Evolutionary conservation across 2,329 filamentous ascomycete species (phyloP), one percentile per base, ranked within the genome.

Genomic region (Cladosporium sp.): DNA sequence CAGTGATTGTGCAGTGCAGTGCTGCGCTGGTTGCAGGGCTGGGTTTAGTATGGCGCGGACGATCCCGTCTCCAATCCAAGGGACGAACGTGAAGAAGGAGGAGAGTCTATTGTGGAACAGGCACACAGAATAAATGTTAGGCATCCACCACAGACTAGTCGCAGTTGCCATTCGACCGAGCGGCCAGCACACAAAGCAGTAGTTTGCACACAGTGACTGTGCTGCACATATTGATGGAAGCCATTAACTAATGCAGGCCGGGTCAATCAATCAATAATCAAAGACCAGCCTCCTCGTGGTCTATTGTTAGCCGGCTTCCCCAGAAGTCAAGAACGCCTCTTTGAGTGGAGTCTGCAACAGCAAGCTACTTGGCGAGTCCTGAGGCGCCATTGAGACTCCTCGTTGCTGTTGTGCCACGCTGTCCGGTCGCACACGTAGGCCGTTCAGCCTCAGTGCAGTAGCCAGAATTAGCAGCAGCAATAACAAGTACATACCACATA

Each of bases 261-360:
- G 32, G 52, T n/a, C 18, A n/a, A 55, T 55, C 14, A 55, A 55
- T 55, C 52, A 34, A 30, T 54, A 38, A 4, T 4, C 36, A 38
- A 38, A 6, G 28, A 54, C 3, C 15, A 30, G 11, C 2, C 28
- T 30, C 14, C 14, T 12, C 26, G 6, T 15, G 26, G 18, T 54
- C 49, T 55, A 55, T 55, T 55, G 52, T 32, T 55, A 55, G 52
- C 52, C 28, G 26, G 52, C 30, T 55, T 55, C 52, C 52, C 52
- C 52, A 32, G 41, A 44, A 44, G 38, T 44, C 18, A 44, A 14
- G 15, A 34, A 55, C 52, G 52, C 52, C 52, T 55, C 52, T 55
- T 55, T 21, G 18, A 21, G 52, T 55, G 52, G 52, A 55, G 41
- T 55, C 52, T 55, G 18, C 52, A 34, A 12, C 41, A 47, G 3